These are phyloP conservation scores for Cyberlindnera xylosilytica DNA, from an alignment of 805 yeast genomes.

Conservation along the genomic window DNA sequence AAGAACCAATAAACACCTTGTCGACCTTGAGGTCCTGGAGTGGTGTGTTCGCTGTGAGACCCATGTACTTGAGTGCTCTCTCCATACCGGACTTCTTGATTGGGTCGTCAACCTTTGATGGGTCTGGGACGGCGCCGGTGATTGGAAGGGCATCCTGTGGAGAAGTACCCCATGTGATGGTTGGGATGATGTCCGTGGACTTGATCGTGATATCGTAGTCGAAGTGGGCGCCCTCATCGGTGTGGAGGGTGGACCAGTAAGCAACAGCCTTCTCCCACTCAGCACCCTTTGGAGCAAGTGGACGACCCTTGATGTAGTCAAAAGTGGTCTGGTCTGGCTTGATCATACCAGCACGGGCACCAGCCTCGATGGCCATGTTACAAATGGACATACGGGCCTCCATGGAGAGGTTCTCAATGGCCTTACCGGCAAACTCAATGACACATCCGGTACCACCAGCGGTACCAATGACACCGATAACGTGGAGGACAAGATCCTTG, in stretches of 20 bases:
- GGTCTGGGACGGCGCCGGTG: constrained; percentile 88
- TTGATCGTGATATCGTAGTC: constrained; percentile 79
- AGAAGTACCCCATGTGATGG: constrained; percentile 99
- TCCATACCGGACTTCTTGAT: constrained; percentile 79
- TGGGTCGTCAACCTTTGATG: constrained; percentile 67
- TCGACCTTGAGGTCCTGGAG: constrained; percentile 74
- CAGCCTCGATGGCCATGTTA: constrained; percentile 98
- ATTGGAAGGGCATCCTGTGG: constrained; percentile 98
- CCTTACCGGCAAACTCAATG: constrained; percentile 94
- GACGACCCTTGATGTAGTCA: constrained; percentile 88
- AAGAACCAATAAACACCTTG: constrained; percentile 96
- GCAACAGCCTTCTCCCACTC: constrained; percentile 93
- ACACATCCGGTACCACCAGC: constrained; percentile 99
- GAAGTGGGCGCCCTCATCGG: constrained; percentile 88
- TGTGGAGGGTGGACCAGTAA: constrained; percentile 85
- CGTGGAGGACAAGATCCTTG: constrained; percentile 90
- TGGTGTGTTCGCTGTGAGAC: constrained; percentile 79
- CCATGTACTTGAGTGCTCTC: constrained; percentile 91
- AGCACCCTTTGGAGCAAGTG: constrained; percentile 88
- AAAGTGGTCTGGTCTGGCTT: constrained; percentile 90
- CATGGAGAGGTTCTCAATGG: constrained; percentile 85
- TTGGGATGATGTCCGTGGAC: constrained; percentile 86
- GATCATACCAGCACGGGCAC: constrained; percentile 99
- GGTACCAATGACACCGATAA: constrained; percentile 95
- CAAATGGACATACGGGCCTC: constrained; percentile 99